Evolutionary conservation across 2,329 filamentous ascomycete genomes (phyloP).

Genomic region (Dissoconium aciculare): DNA sequence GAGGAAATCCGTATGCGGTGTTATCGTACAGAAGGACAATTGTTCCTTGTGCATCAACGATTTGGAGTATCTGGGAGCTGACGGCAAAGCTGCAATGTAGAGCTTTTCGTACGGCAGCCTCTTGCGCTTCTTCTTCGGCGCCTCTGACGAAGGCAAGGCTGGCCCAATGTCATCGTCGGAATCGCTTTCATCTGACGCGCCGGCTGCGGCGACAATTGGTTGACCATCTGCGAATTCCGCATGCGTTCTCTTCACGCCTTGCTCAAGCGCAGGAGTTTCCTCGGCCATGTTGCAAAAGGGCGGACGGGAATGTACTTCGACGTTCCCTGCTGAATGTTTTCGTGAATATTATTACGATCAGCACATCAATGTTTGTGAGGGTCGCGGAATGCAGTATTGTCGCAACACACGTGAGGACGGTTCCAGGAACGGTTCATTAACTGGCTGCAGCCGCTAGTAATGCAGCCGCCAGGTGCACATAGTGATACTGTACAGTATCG

Average conservation of each 20-base stretch:
- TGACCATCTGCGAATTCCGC: slow-evolving; percentile 14
- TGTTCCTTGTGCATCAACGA: slow-evolving; percentile 98
- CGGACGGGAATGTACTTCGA: no score
- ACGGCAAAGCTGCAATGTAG: slow-evolving; percentile 78
- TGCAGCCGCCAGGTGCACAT: no score
- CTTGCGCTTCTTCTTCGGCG: slow-evolving; percentile 74
- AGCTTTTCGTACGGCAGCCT: slow-evolving; percentile 89
- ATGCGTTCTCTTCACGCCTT: slow-evolving; percentile 19
- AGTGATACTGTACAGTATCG: no score
- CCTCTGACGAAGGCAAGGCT: slow-evolving; percentile 63
- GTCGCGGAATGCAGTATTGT: no score
- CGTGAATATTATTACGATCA: no score
- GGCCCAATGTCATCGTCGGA: slow-evolving; percentile 74
- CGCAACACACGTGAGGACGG: no score
- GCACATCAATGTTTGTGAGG: no score
- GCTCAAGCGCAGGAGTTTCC: slow-evolving; percentile 7
- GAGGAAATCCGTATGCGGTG: slow-evolving; percentile 82
- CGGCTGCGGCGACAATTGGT: slow-evolving; percentile 1
- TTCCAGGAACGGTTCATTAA: no score
- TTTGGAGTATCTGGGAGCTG: slow-evolving; percentile 70
- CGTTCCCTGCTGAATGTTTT: no score
- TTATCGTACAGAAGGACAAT: slow-evolving; percentile 72
- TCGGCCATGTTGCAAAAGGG: no score
- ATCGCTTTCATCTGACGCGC: slow-evolving; percentile 44
- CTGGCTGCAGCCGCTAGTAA: no score